Percentiles rank a stretch among this genome's conserved stretches.
These are phyloP conservation scores for Lophiotrema nucula DNA, from an alignment of 495 filamentous ascomycete species.

Conservation along the genomic window DNA sequence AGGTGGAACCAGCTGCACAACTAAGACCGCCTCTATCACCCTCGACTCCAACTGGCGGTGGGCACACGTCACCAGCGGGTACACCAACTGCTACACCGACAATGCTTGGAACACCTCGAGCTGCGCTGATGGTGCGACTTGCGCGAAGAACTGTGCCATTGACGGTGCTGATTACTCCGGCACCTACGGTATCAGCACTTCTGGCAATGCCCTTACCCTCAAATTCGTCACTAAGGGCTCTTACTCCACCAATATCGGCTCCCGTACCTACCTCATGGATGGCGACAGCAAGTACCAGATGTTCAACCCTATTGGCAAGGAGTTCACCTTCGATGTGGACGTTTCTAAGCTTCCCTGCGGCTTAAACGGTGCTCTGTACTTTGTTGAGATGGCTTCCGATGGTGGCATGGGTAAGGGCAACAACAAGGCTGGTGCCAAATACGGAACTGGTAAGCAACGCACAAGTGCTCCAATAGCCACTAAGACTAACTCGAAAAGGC, in stretches of 20 bases:
- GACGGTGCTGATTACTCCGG: constrained; percentile 40
- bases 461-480: no score
- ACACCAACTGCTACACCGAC: constrained; percentile 42
- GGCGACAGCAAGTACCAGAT: constrained; percentile 58
- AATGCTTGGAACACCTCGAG: constrained; percentile 40
- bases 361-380: constrained; percentile 68
- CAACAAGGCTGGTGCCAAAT: constrained; percentile 63
- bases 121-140: constrained; percentile 43
- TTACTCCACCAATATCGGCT: constrained; percentile 45
- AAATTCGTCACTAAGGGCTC: constrained; percentile 36
- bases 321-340: constrained; percentile 66
- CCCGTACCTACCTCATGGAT: constrained; percentile 64
- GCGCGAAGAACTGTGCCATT: constrained; percentile 45
- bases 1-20: constrained; percentile 52
- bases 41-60: constrained; percentile 50
- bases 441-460: constrained; percentile 58
- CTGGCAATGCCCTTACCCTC: constrained; percentile 37
- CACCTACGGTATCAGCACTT: constrained; percentile 42
- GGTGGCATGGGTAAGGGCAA: constrained; percentile 53
- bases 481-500: constrained; percentile 34
- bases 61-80: constrained; percentile 41
- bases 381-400: constrained; percentile 60
- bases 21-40: constrained; percentile 49
- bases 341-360: constrained; percentile 63
- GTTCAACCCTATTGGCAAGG: constrained; percentile 57